A percentile compares a stretch with the other conserved stretches of the same genome.
Conservation (phyloP, 2,329 filamentous ascomycete species). For the Paracoccidioides brasiliensis region DNA sequence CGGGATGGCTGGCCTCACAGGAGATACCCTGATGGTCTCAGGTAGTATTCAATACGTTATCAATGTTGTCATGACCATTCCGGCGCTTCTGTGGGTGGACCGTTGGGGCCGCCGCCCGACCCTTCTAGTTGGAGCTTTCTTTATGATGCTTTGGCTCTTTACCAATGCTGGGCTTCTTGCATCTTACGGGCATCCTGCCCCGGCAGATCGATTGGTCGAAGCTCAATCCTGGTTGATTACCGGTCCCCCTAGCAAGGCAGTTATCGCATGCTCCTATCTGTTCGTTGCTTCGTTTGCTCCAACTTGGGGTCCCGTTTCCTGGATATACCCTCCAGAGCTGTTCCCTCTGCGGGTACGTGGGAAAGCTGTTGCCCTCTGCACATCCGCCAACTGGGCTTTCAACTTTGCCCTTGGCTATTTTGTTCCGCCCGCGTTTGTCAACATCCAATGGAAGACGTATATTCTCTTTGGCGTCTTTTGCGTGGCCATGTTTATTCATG, state of each 20-base stretch:
- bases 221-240: conserved; percentile 28
- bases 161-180: conserved; percentile 32
- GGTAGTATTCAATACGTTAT: conserved; percentile 64
- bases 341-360: conserved; percentile 50
- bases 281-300: conserved; percentile 58
- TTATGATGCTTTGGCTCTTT: conserved; percentile 44
- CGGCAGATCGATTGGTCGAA: conserved; percentile 15
- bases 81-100: conserved; percentile 62
- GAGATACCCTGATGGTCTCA: conserved; percentile 47
- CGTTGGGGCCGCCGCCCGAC: conserved; percentile 59
- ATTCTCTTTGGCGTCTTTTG: conserved; percentile 66
- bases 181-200: conserved; percentile 30
- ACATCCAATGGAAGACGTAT: conserved; percentile 51
- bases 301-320: conserved; percentile 48
- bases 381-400: conserved; percentile 51
- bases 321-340: conserved; percentile 49
- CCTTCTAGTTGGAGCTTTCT: conserved; percentile 49
- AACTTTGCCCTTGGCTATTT: conserved; percentile 45
- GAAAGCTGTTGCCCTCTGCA: conserved; percentile 50
- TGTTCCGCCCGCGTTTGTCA: conserved; percentile 45
- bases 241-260: conserved; percentile 41
- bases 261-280: conserved; percentile 58
- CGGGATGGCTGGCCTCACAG: conserved; percentile 54
- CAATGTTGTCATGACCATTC: conserved; percentile 67
- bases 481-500: conserved; percentile 53